phyloP scores from a whole-genome alignment of 768 basidiomycete species.

The Mycena venus region DNA sequence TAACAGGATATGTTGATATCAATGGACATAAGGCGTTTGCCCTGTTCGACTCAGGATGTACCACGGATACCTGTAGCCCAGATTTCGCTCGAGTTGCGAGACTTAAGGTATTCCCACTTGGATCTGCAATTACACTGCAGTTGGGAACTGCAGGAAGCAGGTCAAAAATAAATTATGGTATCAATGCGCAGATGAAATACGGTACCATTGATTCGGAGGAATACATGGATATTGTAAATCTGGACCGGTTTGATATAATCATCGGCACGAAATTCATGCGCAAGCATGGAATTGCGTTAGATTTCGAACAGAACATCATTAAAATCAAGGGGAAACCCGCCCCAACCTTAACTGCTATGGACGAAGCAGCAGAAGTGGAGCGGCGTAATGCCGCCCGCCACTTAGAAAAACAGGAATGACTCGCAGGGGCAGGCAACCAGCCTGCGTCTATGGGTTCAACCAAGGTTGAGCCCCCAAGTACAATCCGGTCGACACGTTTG shows the following conservation, averaged over 20 bases:
- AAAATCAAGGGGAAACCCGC: background rate
- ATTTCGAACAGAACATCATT: slow-evolving; percentile 39
- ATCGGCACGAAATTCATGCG: slow-evolving; percentile 1
- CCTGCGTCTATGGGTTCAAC: background rate
- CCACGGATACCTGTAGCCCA: background rate
- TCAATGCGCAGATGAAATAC: background rate
- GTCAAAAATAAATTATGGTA: background rate
- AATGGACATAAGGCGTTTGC: slow-evolving; percentile 24
- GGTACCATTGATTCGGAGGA: background rate
- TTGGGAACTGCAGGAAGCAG: background rate
- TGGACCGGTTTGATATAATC: background rate
- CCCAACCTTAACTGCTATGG: background rate
- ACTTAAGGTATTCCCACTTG: background rate
- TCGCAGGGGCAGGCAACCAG: background rate
- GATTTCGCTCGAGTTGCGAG: background rate
- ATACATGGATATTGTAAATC: slow-evolving; percentile 1
- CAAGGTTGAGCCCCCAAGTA: background rate
- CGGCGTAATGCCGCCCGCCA: background rate
- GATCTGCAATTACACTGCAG: background rate
- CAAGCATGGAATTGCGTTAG: slow-evolving; percentile 23
- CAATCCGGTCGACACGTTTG: background rate
- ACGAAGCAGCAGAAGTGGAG: background rate
- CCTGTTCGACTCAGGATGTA: slow-evolving; percentile 17
- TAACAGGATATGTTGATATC: slow-evolving; percentile 18
- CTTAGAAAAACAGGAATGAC: background rate